Conservation (phyloP, 2,329 filamentous ascomycete genomes). For the Venturia effusa region DNA sequence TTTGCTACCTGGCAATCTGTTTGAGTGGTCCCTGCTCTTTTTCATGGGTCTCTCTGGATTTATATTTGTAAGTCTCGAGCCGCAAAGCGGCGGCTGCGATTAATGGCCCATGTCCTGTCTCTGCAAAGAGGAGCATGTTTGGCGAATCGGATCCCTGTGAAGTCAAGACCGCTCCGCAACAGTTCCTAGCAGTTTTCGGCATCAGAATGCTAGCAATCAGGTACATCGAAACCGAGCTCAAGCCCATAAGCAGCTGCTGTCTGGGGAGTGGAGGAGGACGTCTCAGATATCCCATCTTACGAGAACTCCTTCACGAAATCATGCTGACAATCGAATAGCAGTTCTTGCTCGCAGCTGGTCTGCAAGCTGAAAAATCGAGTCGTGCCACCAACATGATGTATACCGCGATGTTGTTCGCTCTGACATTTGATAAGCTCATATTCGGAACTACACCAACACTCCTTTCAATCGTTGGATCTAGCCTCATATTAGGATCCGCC, state of each 20-base stretch:
- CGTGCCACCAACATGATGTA: conserved; percentile 58
- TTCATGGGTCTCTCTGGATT: conserved; percentile 67
- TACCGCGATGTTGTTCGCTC: conserved; percentile 58
- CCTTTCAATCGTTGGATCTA: conserved; percentile 50
- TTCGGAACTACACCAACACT: conserved; percentile 49
- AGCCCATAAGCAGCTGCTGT: neutral
- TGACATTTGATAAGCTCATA: conserved; percentile 52
- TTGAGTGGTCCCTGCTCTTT: conserved; percentile 57
- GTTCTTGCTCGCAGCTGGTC: conserved; percentile 68
- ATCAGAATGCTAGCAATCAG: neutral
- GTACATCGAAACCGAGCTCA: neutral
- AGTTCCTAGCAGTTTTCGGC: neutral
- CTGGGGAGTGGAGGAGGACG: neutral
- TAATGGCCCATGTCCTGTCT: neutral
- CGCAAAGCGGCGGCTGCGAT: neutral
- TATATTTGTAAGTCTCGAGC: conserved; percentile 42
- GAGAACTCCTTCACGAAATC: neutral
- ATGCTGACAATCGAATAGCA: conserved; percentile 36
- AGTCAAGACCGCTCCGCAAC: neutral
- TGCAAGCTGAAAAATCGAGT: conserved; percentile 57
- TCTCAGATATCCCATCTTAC: neutral
- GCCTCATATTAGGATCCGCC: conserved; percentile 53
- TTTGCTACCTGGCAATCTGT: conserved; percentile 39
- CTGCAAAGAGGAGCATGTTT: neutral
- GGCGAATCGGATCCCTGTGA: no score